These are phyloP conservation scores for Hyphodiscus sp. DNA, from an alignment of 2,329 filamentous ascomycete genomes.

Conservation along the genomic window DNA sequence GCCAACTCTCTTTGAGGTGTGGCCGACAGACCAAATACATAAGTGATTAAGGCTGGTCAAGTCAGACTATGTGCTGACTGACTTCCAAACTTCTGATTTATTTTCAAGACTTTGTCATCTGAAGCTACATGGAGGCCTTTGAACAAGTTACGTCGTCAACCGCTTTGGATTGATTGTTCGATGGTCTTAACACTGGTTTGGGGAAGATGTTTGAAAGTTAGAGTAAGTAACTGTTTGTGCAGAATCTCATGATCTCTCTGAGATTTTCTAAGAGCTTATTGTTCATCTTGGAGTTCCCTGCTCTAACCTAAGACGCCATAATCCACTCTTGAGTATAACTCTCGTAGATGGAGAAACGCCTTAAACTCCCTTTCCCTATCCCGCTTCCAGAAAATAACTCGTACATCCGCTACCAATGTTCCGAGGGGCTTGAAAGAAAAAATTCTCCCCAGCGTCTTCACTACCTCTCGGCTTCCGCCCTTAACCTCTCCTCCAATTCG, in stretches of 20 bases:
- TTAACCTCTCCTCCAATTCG: constrained; percentile 61
- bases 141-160: too few relatives aligned
- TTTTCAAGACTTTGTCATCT: too few relatives aligned
- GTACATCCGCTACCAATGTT: neutral
- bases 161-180: too few relatives aligned
- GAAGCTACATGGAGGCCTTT: too few relatives aligned
- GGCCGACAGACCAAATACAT: too few relatives aligned
- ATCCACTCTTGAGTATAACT: neutral
- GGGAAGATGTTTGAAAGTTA: too few relatives aligned
- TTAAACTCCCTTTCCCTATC: neutral
- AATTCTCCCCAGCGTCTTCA: constrained; percentile 3
- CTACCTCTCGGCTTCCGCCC: constrained; percentile 59
- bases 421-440: neutral
- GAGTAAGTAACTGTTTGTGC: too few relatives aligned
- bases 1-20: too few relatives aligned
- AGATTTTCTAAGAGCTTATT: neutral
- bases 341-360: neutral
- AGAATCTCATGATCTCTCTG: neutral
- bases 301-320: neutral
- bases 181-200: too few relatives aligned
- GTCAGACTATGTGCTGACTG: too few relatives aligned
- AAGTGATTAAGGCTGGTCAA: too few relatives aligned
- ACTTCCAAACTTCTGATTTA: too few relatives aligned
- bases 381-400: neutral
- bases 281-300: neutral